Conservation (phyloP, 1,284 basidiomycete genomes). For the Laetiporus sulphureus region DNA sequence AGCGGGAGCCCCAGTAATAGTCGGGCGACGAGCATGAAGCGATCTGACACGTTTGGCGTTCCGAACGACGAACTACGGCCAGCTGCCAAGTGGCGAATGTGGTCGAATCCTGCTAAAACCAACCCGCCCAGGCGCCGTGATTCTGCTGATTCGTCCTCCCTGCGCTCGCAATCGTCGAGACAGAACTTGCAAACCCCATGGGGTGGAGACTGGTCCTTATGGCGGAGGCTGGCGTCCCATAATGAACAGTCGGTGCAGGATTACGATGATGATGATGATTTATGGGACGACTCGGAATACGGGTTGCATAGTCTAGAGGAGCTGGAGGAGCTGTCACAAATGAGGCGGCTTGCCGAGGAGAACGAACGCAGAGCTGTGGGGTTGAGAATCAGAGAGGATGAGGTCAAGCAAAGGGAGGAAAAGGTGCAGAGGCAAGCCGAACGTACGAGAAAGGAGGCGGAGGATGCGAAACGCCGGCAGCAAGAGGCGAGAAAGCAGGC, state of each 20-base stretch:
- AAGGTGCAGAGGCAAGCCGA: conserved; percentile 12
- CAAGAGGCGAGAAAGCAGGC: conserved; percentile 5
- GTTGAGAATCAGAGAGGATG: conserved; percentile 10
- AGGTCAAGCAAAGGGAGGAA: conserved; percentile 11
- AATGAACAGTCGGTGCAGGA: not conserved
- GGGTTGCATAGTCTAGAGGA: conserved; percentile 21
- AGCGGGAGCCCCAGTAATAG: not conserved
- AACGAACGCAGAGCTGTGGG: conserved; percentile 9
- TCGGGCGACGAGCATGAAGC: not conserved
- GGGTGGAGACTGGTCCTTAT: not conserved
- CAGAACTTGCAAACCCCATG: conserved; percentile 15
- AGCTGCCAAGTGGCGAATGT: conserved; percentile 1
- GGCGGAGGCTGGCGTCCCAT: not conserved
- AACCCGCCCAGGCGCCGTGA: conserved; percentile 15
- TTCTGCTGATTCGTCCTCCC: conserved; percentile 20
- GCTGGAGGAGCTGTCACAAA: not conserved
- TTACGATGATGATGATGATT: conserved; percentile 7
- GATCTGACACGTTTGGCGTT: conserved; percentile 6
- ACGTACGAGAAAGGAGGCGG: conserved; percentile 20
- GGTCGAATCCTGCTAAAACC: conserved; percentile 12
- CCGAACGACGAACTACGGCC: not conserved
- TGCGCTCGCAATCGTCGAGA: conserved; percentile 21
- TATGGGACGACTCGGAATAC: conserved; percentile 20
- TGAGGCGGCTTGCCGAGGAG: conserved; percentile 10
- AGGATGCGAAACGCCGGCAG: conserved; percentile 15